These are phyloP conservation scores for Alternaria angustiovoidea DNA, from an alignment of 2,329 filamentous ascomycete genomes.

Conservation along the genomic window DNA sequence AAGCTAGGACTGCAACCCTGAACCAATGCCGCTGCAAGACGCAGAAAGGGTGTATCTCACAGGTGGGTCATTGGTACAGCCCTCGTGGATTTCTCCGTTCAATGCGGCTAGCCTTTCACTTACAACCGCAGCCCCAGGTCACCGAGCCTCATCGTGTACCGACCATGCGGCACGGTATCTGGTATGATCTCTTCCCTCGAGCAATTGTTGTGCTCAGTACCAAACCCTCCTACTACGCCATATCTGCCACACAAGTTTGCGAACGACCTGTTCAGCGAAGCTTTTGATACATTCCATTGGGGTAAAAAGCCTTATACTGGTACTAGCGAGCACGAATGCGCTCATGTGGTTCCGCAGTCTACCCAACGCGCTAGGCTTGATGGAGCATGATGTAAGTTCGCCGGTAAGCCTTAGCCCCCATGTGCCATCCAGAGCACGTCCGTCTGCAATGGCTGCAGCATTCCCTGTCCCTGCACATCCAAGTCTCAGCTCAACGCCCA, in stretches of 20 bases:
- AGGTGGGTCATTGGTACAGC: conserved; percentile 17
- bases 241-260: background rate
- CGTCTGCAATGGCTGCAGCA: conserved; percentile 39
- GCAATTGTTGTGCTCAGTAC: background rate
- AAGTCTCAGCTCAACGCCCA: conserved; percentile 45
- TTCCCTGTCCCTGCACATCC: conserved; percentile 37
- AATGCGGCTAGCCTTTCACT: conserved; percentile 28
- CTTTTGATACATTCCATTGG: background rate
- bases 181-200: background rate
- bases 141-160: conserved; percentile 24
- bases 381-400: conserved; percentile 31
- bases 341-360: conserved; percentile 34
- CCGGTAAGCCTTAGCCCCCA: conserved; percentile 47
- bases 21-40: conserved; percentile 21
- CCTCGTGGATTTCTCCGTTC: conserved; percentile 34
- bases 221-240: background rate
- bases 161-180: conserved; percentile 18
- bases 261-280: background rate
- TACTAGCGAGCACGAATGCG: conserved; percentile 24
- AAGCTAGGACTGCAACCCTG: conserved; percentile 14
- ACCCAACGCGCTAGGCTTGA: conserved; percentile 32
- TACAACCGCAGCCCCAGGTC: conserved; percentile 25
- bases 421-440: conserved; percentile 33
- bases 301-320: background rate
- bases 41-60: conserved; percentile 14